Conservation (phyloP, 2,329 filamentous ascomycete genomes). For the Talaromyces sp. region DNA sequence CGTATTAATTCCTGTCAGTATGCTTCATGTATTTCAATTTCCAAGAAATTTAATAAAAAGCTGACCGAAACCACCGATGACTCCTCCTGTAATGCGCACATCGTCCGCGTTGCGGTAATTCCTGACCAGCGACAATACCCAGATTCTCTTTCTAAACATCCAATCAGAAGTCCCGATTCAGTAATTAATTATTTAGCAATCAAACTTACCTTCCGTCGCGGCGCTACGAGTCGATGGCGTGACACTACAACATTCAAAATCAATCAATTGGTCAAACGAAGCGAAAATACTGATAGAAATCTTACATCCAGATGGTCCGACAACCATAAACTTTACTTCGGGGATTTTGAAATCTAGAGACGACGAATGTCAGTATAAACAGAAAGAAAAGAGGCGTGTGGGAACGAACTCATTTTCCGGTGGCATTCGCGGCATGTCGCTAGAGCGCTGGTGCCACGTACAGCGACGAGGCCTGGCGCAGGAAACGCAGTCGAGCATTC, state of each 20-base stretch:
- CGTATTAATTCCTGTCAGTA: conserved; percentile 9
- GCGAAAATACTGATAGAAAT: neutral
- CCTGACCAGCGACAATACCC: conserved; percentile 50
- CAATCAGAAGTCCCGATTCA: neutral
- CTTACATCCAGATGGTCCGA: conserved; percentile 53
- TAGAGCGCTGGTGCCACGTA: conserved; percentile 66
- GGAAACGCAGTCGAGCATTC: conserved; percentile 66
- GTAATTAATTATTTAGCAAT: neutral
- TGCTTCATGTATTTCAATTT: neutral
- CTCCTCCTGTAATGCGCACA: conserved; percentile 52
- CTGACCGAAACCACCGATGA: conserved; percentile 52
- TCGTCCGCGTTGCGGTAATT: conserved; percentile 49
- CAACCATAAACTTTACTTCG: conserved; percentile 70
- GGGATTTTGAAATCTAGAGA: conserved; percentile 59
- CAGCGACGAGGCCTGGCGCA: conserved; percentile 60
- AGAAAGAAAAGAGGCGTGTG: neutral
- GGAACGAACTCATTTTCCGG: conserved; percentile 59
- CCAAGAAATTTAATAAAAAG: neutral
- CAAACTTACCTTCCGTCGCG: conserved; percentile 9
- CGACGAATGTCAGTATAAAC: conserved; percentile 22
- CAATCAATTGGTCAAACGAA: neutral
- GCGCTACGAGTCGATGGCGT: conserved; percentile 4
- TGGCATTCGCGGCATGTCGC: conserved; percentile 78
- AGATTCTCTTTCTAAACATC: conserved; percentile 39
- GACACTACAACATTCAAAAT: conserved; percentile 2